Percentiles rank a stretch among this genome's conserved stretches.
These are phyloP conservation scores for Alternaria consortialis DNA, from an alignment of 2,329 filamentous ascomycete species.

Conservation along the genomic window DNA sequence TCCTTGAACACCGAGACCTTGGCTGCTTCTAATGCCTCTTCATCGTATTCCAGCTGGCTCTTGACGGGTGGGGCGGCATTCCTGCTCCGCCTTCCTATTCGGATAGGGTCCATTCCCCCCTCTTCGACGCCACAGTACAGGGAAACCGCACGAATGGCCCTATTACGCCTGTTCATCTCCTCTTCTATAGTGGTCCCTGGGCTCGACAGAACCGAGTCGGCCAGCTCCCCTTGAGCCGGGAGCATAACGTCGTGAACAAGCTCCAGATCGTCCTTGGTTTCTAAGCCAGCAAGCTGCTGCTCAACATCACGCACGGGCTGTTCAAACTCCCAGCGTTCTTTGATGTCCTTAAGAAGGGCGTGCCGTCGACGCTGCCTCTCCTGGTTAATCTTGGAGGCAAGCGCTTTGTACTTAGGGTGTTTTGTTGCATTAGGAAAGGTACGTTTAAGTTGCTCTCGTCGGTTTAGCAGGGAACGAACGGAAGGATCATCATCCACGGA, in stretches of 20 bases:
- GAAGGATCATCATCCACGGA: slow-evolving; percentile 24
- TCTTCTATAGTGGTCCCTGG: slow-evolving; percentile 10
- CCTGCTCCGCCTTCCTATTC: neutral
- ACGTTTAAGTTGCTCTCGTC: slow-evolving; percentile 22
- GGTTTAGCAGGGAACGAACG: slow-evolving; percentile 18
- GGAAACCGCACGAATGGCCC: slow-evolving; percentile 11
- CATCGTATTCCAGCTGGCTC: slow-evolving; percentile 13
- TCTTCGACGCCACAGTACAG: slow-evolving; percentile 23
- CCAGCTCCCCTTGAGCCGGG: slow-evolving; percentile 16
- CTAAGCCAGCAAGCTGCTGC: slow-evolving; percentile 26
- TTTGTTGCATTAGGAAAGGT: slow-evolving; percentile 21
- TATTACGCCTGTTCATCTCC: slow-evolving; percentile 11
- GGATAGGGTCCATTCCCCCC: slow-evolving; percentile 6
- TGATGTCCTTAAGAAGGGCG: slow-evolving; percentile 1
- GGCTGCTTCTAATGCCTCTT: slow-evolving; percentile 24
- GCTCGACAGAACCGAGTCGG: neutral
- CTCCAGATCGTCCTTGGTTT: slow-evolving; percentile 13
- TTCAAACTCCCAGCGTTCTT: slow-evolving; percentile 16
- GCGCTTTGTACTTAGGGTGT: slow-evolving; percentile 24
- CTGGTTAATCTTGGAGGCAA: slow-evolving; percentile 19
- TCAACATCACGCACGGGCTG: slow-evolving; percentile 25
- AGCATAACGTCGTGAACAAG: slow-evolving; percentile 10
- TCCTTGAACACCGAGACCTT: slow-evolving; percentile 20
- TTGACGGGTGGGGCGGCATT: slow-evolving; percentile 6
- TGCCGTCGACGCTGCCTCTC: slow-evolving; percentile 18